A percentile compares a stretch with the other conserved stretches of the same genome.
These are phyloP conservation scores for Umbelopsis sp. DNA, from an alignment of 371 early-diverging fungal genomes.

Conservation along the genomic window DNA sequence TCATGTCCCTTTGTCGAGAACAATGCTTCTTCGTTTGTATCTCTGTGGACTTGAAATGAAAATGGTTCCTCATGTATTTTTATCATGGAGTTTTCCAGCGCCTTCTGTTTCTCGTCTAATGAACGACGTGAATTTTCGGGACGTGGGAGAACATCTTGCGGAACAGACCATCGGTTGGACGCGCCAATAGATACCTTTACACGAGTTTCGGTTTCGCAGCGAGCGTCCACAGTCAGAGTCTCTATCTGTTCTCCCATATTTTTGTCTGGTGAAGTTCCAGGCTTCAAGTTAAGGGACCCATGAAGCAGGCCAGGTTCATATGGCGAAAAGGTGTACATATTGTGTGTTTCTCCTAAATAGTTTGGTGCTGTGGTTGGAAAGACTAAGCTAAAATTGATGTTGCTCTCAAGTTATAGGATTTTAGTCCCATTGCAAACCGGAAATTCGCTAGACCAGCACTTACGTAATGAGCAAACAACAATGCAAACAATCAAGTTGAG, in stretches of 20 bases:
- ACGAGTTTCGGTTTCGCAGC: constrained; percentile 33
- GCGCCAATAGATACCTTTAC: constrained; percentile 45
- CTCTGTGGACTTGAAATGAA: constrained; percentile 44
- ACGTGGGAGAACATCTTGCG: constrained; percentile 36
- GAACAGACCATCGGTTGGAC: constrained; percentile 35
- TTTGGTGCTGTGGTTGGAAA: too few relatives aligned
- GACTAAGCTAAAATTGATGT: too few relatives aligned
- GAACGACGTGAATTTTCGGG: constrained; percentile 11
- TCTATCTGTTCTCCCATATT: neutral
- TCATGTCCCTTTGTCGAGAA: constrained; percentile 49
- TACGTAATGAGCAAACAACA: too few relatives aligned
- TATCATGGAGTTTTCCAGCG: neutral
- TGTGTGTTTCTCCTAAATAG: too few relatives aligned
- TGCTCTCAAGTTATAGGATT: too few relatives aligned
- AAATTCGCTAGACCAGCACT: too few relatives aligned
- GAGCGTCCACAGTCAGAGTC: constrained; percentile 27
- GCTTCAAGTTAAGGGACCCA: too few relatives aligned
- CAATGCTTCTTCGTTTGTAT: constrained; percentile 31
- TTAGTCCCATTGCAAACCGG: too few relatives aligned
- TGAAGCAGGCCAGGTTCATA: too few relatives aligned
- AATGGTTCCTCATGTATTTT: constrained; percentile 33
- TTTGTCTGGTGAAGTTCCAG: too few relatives aligned
- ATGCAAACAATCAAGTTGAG: too few relatives aligned
- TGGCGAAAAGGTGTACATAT: too few relatives aligned
- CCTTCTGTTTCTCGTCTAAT: neutral